Evolutionary conservation across 192 early-diverging fungal species (phyloP).

Genomic region (Coemansia sp.): DNA sequence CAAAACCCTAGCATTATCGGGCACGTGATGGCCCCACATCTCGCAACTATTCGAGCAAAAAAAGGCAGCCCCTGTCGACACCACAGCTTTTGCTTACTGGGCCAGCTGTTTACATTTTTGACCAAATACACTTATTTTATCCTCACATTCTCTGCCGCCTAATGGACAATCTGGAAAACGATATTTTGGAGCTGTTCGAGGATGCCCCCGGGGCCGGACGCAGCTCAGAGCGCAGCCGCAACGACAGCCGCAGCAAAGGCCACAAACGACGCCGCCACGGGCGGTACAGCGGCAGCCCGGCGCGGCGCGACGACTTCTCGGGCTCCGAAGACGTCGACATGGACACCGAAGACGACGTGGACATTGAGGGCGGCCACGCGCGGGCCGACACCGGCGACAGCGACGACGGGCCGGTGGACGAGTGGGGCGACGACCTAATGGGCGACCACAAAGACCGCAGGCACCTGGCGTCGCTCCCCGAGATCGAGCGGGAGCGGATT

Average conservation of each 20-base stretch:
- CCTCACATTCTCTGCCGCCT: too few relatives aligned
- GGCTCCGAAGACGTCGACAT: constrained; percentile 29
- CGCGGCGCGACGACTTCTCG: constrained; percentile 24
- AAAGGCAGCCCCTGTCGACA: too few relatives aligned
- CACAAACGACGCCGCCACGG: constrained; percentile 22
- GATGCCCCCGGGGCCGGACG: constrained; percentile 15
- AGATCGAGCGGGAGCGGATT: constrained; percentile 74
- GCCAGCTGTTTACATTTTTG: too few relatives aligned
- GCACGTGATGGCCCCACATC: too few relatives aligned
- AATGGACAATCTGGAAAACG: constrained; percentile 44
- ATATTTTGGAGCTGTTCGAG: constrained; percentile 48
- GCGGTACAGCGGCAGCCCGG: constrained; percentile 23
- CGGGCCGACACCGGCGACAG: constrained; percentile 51
- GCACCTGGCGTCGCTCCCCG: constrained; percentile 58
- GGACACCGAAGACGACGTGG: constrained; percentile 28
- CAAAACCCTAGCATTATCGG: too few relatives aligned
- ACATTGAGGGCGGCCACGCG: constrained; percentile 53
- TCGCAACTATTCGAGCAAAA: too few relatives aligned
- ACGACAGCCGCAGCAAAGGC: constrained; percentile 15
- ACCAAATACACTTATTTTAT: too few relatives aligned
- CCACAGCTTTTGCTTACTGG: too few relatives aligned
- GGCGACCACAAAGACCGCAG: constrained; percentile 63
- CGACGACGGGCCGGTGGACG: constrained; percentile 58
- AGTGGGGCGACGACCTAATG: constrained; percentile 72
- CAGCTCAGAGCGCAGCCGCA: constrained; percentile 21